Evolutionary conservation across 345 rosid species (phyloP), one percentile per base, ranked within the genome.

Genomic region (Iberis pinnata): DNA sequence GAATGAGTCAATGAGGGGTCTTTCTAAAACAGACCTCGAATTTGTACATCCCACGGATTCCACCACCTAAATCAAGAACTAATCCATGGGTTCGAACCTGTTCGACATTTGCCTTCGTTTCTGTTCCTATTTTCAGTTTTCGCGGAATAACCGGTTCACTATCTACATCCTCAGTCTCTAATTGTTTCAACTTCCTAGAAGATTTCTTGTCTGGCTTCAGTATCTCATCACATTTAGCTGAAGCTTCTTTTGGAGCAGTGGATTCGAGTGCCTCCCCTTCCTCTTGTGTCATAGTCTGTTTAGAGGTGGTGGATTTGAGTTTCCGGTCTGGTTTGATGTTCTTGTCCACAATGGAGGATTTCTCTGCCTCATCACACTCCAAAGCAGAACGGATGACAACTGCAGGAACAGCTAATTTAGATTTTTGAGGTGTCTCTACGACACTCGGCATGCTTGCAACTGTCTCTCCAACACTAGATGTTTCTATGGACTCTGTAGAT

Each of bases 61-160:
- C 93, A 74, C 84, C 78, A 53, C 95, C 96, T 84, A 92, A 67
- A 63, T 92, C 95, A 72, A 85, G 95, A 67, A 85, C 93, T 42
- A 92, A 72, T 52, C 98, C 98, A 46, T 27, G 87, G 0, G 78
- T 37, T 27, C 92, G 88, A 57, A 85, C 63, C 74, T 84, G 79
- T 61, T 60, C 55, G 41, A 88, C 78, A 73, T 75, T 81, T 39
- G 93, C 93, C 11, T 70, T 49, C 45, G 76, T 59, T 71, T 77
- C 79, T 31, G 76, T 73, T 64, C 88, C 96, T 49, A 88, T 53
- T 74, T 83, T 83, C 76, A 92, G 70, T 7, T 60, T 75, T 59
- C 64, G 64, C 10, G 81, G 65, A 51, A 60, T 75, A 42, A 67
- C 6, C 20, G 73, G 42, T 47, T 53, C 26, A 53, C 57, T 53